Percentiles rank a stretch among this genome's conserved stretches.
Conservation (phyloP, 2,329 filamentous ascomycete species). For the Phymatotrichopsis omnivora region DNA sequence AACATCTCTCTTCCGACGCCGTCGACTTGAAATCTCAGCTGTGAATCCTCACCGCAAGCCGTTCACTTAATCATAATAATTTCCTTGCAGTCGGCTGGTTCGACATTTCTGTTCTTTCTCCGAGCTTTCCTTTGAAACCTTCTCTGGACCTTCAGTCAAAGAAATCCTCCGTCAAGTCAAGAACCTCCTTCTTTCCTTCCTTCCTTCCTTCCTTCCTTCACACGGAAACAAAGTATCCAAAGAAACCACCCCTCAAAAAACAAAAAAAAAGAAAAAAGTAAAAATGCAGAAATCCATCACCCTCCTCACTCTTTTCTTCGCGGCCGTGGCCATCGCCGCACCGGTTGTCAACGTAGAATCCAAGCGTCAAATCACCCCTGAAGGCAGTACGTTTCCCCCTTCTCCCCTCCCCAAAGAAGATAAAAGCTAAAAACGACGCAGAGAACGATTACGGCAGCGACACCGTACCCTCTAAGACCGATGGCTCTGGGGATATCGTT, state of each 20-base stretch:
- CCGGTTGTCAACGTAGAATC: slow-evolving; percentile 3
- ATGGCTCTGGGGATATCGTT: slow-evolving; percentile 8
- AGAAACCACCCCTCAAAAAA: slow-evolving; percentile 2
- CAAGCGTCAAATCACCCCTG: slow-evolving; percentile 10
- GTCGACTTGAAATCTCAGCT: too few species aligned
- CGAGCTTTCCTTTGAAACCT: too few species aligned
- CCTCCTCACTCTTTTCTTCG: slow-evolving; percentile 18
- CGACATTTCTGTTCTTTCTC: too few species aligned
- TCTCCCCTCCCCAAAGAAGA: background rate
- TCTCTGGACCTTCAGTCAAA: too few species aligned
- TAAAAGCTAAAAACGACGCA: slow-evolving; percentile 3
- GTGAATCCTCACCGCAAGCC: too few species aligned
- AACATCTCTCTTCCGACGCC: too few species aligned
- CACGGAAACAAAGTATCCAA: slow-evolving; percentile 3
- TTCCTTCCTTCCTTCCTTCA: too few species aligned
- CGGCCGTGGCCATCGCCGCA: slow-evolving; percentile 14
- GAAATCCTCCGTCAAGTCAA: too few species aligned
- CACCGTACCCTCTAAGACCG: slow-evolving; percentile 15
- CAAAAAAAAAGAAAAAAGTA: slow-evolving; percentile 6
- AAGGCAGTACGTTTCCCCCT: slow-evolving; percentile 3
- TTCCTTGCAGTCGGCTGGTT: too few species aligned
- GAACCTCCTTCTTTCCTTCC: too few species aligned
- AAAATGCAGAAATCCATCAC: slow-evolving; percentile 20
- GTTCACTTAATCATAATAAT: too few species aligned
- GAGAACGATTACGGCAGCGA: slow-evolving; percentile 18